Evolutionary conservation across 2,329 filamentous ascomycete species (phyloP).

Genomic region (Diplodia seriata): DNA sequence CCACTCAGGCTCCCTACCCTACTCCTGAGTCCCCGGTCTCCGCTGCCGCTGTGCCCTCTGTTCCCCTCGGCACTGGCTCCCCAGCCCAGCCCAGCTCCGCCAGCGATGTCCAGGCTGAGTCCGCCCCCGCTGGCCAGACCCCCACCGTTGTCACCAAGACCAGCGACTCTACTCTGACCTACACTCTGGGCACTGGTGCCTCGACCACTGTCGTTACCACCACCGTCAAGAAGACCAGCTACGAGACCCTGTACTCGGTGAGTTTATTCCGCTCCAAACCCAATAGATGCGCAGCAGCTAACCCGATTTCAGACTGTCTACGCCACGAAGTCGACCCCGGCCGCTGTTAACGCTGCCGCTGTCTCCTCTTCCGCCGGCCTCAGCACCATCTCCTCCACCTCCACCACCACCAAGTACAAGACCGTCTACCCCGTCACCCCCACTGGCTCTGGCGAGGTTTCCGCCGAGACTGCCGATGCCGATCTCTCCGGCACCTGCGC

Average conservation of each 20-base stretch:
- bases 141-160: slow-evolving; percentile 30
- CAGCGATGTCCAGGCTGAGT: slow-evolving; percentile 18
- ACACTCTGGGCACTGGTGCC: slow-evolving; percentile 50
- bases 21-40: slow-evolving; percentile 30
- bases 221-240: slow-evolving; percentile 52
- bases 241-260: slow-evolving; percentile 38
- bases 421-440: slow-evolving; percentile 42
- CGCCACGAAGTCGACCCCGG: slow-evolving; percentile 39
- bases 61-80: slow-evolving; percentile 36
- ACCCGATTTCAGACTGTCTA: slow-evolving; percentile 33
- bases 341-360: slow-evolving; percentile 24
- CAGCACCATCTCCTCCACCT: slow-evolving; percentile 44
- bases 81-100: slow-evolving; percentile 22
- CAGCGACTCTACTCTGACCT: slow-evolving; percentile 35
- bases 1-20: slow-evolving; percentile 26
- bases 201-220: slow-evolving; percentile 56
- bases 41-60: slow-evolving; percentile 31
- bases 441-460: slow-evolving; percentile 21
- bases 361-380: slow-evolving; percentile 35
- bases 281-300: neutral
- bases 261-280: neutral
- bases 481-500: slow-evolving; percentile 35
- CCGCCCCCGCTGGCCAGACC: slow-evolving; percentile 32
- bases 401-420: slow-evolving; percentile 46
- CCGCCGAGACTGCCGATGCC: slow-evolving; percentile 26